These are phyloP conservation scores for Fomitopsis pinicola DNA, from an alignment of 1,284 basidiomycete genomes.

Conservation along the genomic window DNA sequence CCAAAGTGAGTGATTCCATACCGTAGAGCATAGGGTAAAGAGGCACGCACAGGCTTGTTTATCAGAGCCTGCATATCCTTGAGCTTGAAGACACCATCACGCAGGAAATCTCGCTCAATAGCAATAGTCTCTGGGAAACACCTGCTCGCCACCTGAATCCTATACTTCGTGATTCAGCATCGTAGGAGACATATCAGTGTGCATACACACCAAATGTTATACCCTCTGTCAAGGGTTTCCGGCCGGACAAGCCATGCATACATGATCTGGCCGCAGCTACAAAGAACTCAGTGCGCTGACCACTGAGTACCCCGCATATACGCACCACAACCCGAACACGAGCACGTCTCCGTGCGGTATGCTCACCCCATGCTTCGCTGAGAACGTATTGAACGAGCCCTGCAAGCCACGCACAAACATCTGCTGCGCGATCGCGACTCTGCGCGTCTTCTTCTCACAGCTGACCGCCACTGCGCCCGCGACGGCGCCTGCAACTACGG, in stretches of 20 bases:
- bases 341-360: conserved; percentile 86
- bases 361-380: conserved; percentile 58
- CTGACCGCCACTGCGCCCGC: conserved; percentile 81
- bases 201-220: conserved; percentile 61
- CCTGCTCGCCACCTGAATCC: conserved; percentile 63
- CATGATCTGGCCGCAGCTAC: conserved; percentile 84
- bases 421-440: conserved; percentile 84
- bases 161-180: conserved; percentile 14
- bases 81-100: conserved; percentile 53
- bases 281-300: not conserved
- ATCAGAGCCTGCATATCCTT: conserved; percentile 53
- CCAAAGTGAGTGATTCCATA: not conserved
- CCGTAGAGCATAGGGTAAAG: not conserved
- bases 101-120: conserved; percentile 61
- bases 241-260: conserved; percentile 81
- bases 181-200: not conserved
- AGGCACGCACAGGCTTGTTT: conserved; percentile 35
- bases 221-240: conserved; percentile 79
- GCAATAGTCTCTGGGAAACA: conserved; percentile 57
- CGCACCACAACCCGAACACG: conserved; percentile 77
- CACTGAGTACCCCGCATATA: not conserved
- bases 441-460: conserved; percentile 72
- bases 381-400: conserved; percentile 76
- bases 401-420: conserved; percentile 86
- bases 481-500: conserved; percentile 81